Evolutionary conservation across 352 stramenopile genomes (phyloP).

Genomic region (Globisporangium nunn): DNA sequence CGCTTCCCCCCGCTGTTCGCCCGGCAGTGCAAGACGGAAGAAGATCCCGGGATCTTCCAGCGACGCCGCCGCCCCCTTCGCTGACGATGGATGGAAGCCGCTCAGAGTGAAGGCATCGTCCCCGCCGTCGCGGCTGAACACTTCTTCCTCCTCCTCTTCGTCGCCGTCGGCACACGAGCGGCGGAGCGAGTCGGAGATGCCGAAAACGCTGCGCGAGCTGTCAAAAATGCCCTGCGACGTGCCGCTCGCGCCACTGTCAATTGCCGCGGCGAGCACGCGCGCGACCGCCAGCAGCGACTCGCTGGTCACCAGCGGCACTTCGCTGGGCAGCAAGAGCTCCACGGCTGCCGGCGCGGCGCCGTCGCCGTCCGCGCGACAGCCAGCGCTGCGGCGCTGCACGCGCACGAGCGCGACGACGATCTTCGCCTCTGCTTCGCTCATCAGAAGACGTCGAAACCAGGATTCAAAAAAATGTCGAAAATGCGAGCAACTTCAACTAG

Average conservation of each 20-base stretch:
- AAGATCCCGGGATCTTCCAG: conserved; percentile 29
- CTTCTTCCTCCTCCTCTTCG: conserved; percentile 51
- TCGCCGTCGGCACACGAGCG: conserved; percentile 10
- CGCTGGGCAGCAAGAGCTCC: conserved; percentile 16
- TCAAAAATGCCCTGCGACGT: conserved; percentile 7
- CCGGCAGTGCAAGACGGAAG: conserved; percentile 28
- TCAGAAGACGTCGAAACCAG: too few species aligned
- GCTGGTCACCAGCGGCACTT: conserved; percentile 4
- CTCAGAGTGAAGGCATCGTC: conserved; percentile 27
- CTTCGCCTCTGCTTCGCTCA: conserved; percentile 1
- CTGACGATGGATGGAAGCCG: conserved; percentile 10
- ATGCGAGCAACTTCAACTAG: too few species aligned
- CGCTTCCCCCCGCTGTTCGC: conserved; percentile 8
- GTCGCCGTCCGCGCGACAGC: conserved; percentile 3
- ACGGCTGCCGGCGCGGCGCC: conserved; percentile 4
- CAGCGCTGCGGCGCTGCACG: conserved; percentile 10
- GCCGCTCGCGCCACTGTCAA: conserved; percentile 4
- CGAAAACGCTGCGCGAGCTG: conserved; percentile 1
- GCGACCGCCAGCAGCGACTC: conserved; percentile 22
- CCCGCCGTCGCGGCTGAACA: conserved; percentile 57
- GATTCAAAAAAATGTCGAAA: too few species aligned
- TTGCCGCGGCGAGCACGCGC: conserved; percentile 16
- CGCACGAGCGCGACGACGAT: conserved; percentile 18
- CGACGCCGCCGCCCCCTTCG: not conserved
- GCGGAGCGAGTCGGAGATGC: conserved; percentile 12